Base-by-base conservation (phyloP, 768 basidiomycete genomes). In the Agaricus bisporus region DNA sequence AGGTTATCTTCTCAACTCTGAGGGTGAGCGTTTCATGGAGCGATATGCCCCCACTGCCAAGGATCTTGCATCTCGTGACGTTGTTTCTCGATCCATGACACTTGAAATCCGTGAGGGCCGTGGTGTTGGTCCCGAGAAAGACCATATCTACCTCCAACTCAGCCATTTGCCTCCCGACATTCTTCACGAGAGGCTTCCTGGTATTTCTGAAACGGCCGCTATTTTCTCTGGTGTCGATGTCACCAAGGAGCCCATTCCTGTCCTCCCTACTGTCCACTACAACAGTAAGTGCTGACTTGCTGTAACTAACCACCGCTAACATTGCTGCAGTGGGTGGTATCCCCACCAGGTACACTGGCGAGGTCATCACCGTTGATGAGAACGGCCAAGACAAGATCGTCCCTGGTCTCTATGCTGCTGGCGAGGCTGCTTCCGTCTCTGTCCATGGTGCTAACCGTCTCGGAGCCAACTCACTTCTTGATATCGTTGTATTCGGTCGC, bases 21-120 rank as follows among this genome's bases (percentile, higher is more conserved):
- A 98, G 77, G 97, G 97, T 67, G 97, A 99, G 72, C 89, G 97
- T 56, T 99, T 99, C 79, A 99, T 99, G 97, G 95, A 98, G 72
- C 91, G 95, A 69, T 98, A 98, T 69, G 97, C 97, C 0, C 97
- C 97, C 9, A 98, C 95, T 41, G 97, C 97, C 58, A 98, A 98
- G 79, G 97, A 99, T 78, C 83, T 99, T 60, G 97, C 97, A 39
- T 99, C 97, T 43, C 94, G 97, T 66, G 97, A 99, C 66, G 97
- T 99, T 65, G 97, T 99, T 32, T 98, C 97, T 46, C 93, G 97
- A 63, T 94, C 91, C 49, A 99, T 98, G 95, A 99, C 97, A 43
- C 79, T 98, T 61, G 97, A 99, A 70, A 91, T 99, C 63, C 89
- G 97, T 56, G 97, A 99, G 68, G 97, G 97, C 58, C 94, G 97